phyloP scores from a whole-genome alignment of 1,284 basidiomycete species.

The Fistulina hepatica region DNA sequence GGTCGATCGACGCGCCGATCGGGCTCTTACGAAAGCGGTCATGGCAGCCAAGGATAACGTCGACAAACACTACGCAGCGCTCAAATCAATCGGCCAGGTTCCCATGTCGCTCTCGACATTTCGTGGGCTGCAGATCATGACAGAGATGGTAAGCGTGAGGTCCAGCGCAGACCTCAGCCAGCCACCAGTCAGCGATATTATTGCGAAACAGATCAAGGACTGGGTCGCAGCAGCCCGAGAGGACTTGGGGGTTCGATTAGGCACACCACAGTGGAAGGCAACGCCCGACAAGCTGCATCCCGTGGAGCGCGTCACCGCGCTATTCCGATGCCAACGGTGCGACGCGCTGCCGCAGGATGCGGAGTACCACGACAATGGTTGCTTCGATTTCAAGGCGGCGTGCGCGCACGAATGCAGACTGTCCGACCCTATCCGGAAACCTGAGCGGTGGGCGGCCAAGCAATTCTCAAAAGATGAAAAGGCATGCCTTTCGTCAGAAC shows the following conservation, averaged over 20 bases:
- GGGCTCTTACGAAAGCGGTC: conserved; percentile 5
- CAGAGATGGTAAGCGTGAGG: background rate
- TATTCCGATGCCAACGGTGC: conserved; percentile 48
- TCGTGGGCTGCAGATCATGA: conserved; percentile 9
- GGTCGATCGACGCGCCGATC: conserved; percentile 3
- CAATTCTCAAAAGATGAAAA: conserved; percentile 50
- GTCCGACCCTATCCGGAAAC: conserved; percentile 18
- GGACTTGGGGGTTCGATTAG: conserved; percentile 39
- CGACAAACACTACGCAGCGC: conserved; percentile 11
- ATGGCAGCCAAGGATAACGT: conserved; percentile 6
- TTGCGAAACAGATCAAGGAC: conserved; percentile 33
- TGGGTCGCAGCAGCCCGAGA: conserved; percentile 38
- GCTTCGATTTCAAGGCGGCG: conserved; percentile 43
- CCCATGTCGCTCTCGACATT: conserved; percentile 6
- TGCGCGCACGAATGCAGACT: conserved; percentile 45
- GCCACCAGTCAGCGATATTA: conserved; percentile 23
- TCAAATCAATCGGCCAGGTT: background rate
- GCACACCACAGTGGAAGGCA: conserved; percentile 32
- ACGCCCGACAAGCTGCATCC: conserved; percentile 41
- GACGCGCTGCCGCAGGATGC: conserved; percentile 24
- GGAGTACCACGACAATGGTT: conserved; percentile 28
- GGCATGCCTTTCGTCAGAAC: conserved; percentile 26
- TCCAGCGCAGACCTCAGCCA: background rate
- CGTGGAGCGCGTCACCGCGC: conserved; percentile 42
- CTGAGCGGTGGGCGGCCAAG: conserved; percentile 19